Base-by-base conservation (phyloP, 2,329 filamentous ascomycete genomes). In the Penicillium paneum region DNA sequence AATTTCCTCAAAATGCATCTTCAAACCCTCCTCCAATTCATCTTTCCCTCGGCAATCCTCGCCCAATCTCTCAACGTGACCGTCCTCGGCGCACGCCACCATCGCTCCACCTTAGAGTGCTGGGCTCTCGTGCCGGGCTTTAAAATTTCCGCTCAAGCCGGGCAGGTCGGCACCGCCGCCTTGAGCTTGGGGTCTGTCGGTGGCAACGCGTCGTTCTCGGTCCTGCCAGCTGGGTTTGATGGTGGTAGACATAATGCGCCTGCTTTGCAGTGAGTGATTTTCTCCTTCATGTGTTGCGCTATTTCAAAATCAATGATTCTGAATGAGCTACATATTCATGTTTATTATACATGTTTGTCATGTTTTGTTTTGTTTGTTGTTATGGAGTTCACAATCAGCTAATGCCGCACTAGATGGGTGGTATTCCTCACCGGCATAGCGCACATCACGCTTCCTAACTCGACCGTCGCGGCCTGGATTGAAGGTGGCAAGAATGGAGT, bases 231-330 rank as follows among this genome's bases (percentile, higher is more conserved):
- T 1, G 49, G 62, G 0, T 77, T 71, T 40, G 67, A 76, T 45
- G 74, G 73, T 2, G 77, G 74, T 1, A 56, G 69, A 42, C 77
- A 79, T 50, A 74, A 73, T 58, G 75, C 76, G 2, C 77, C 78
- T 15, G 57, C 61, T 2, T 64, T 67, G 17, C 77, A 79, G 76
- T 78, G 63, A 51, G 74, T 66, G 21, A 28, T 31, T 6, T 42
- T 29, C 29, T 46, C 39, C 40, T 12, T 56, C 28, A 29, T 29
- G 28, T 50, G 10, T 31, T 43, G 19, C 13, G 40, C 8, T 24
- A 24, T 44, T 32, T 32, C 17, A 17, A 8, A n/a, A n/a, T 28
- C 15, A 44, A 21, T 15, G 1, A 19, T 10, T 13, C 28, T 15
- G 41, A 11, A 43, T 15, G 11, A 5, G 21, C 43, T 17, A 3